phyloP scores from a whole-genome alignment of 768 basidiomycete genomes.

The Boletus barrowsii region DNA sequence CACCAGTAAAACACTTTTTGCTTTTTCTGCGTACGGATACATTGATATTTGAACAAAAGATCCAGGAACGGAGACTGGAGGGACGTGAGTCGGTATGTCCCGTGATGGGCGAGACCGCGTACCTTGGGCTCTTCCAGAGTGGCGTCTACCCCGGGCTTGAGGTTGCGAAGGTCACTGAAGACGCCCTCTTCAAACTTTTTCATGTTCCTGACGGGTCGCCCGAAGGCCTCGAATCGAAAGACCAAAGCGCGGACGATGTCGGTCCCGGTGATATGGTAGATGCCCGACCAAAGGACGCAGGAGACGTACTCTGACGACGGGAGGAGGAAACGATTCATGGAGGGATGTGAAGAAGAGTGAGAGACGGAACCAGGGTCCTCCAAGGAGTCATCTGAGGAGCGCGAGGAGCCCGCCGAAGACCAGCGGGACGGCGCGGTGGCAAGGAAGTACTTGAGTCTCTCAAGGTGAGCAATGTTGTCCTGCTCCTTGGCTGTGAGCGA shows the following conservation, averaged over 20 bases:
- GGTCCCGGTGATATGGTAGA: constrained; percentile 94
- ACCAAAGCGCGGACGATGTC: constrained; percentile 94
- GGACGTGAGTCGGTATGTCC: background rate
- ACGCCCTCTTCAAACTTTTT: constrained; percentile 99
- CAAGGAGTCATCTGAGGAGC: constrained; percentile 15
- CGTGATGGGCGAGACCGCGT: constrained; percentile 21
- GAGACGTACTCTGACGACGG: constrained; percentile 86
- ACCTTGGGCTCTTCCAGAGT: constrained; percentile 97
- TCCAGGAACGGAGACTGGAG: constrained; percentile 87
- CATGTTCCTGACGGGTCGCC: constrained; percentile 85
- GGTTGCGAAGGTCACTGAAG: constrained; percentile 87
- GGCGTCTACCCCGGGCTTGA: constrained; percentile 92
- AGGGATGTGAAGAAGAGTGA: constrained; percentile 63
- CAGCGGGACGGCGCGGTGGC: constrained; percentile 80
- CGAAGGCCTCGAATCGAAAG: constrained; percentile 93
- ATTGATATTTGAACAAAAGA: constrained; percentile 92
- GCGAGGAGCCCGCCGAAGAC: constrained; percentile 40
- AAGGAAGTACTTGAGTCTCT: constrained; percentile 85
- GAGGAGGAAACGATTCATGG: constrained; percentile 82
- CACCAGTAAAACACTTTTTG: constrained; percentile 99
- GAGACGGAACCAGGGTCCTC: constrained; percentile 26
- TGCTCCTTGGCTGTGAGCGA: constrained; percentile 63
- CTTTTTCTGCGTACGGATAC: constrained; percentile 97
- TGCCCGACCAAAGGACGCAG: constrained; percentile 88
- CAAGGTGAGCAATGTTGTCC: constrained; percentile 69